phyloP scores from a whole-genome alignment of 177 flowering plant species.

The Telopea speciosissima region DNA sequence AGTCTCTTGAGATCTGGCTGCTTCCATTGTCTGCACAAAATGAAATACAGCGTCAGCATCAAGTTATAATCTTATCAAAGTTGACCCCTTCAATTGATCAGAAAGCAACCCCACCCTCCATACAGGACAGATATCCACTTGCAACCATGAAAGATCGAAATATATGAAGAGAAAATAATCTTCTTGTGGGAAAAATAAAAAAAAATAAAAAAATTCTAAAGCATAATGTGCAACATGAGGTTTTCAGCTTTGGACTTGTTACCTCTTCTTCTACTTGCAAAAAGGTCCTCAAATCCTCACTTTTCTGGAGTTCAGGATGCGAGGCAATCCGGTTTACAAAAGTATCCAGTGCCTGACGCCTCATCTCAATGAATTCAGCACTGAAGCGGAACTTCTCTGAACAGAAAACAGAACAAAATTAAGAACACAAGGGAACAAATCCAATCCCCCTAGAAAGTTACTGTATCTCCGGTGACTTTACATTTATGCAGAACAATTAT shows the following conservation, averaged over 20 bases:
- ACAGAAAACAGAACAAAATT: constrained; percentile 14
- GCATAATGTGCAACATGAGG: background rate
- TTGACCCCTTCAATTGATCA: background rate
- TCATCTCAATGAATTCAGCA: constrained; percentile 97
- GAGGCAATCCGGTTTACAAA: constrained; percentile 87
- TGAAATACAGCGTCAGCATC: background rate
- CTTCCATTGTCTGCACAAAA: constrained; percentile 78
- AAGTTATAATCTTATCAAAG: background rate
- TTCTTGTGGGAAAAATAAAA: background rate
- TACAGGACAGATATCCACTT: background rate
- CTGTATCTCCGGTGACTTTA: background rate
- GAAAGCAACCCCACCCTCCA: background rate
- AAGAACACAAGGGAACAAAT: background rate
- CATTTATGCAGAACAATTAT: background rate
- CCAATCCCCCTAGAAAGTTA: background rate
- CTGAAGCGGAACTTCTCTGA: constrained; percentile 97
- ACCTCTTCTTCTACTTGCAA: constrained; percentile 97
- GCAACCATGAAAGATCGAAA: background rate
- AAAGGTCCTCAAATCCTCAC: constrained; percentile 90
- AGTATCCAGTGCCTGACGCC: constrained; percentile 80
- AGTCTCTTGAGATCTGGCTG: constrained; percentile 72
- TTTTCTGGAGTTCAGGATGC: constrained; percentile 80
- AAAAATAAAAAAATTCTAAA: background rate
- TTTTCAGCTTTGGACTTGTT: constrained; percentile 3
- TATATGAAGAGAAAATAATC: background rate